Base-by-base conservation (phyloP, 2,329 filamentous ascomycete genomes). In the Aureobasidium sp. region DNA sequence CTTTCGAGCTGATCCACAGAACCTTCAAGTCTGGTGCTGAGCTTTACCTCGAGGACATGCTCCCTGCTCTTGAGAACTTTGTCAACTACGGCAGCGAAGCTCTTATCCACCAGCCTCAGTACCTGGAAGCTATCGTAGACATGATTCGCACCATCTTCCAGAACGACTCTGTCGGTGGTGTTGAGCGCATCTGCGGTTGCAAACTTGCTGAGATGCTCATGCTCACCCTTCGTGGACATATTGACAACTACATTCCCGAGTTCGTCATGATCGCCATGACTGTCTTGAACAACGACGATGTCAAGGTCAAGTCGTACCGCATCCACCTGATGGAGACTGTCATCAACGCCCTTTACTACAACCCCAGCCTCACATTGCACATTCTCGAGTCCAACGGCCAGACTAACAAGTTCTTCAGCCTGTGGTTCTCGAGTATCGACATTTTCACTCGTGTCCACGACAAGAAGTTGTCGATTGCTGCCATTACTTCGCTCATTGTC, bases 281-380 rank as follows among this genome's bases (percentile, higher is more conserved):
- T 49, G 86, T 92, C 38, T 81, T 99, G 40, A 84, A 79, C 23
- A 84, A 82, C 54, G 82, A 87, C 45, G 89, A 95, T 65, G 79
- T 89, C 55, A 92, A 91, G 75, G 86, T 95, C 67, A 96, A 95
- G 79, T 92, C 90, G 3, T 95, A 96, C 74, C 88, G 90, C 69
- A 92, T 97, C 59, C 93, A 99, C 73, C 78, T 99, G 46, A 95
- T 99, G 89, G 94, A 99, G 77, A 95, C 99, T 86, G 86, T 99
- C 61, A 96, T 99, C 79, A 97, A 97, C 75, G 86, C 89, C 60
- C 91, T 97, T 68, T 95, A 97, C 80, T 99, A 99, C 80, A 96
- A 96, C 77, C 92, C 94, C 1, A 76, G 87, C 46, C 80, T 96
- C 62, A 83, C 91, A 25, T 82, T 99, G 23, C 87, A 91, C 64